phyloP scores from a whole-genome alignment of 345 rosid species.

The Pseudoturritis turrita region DNA sequence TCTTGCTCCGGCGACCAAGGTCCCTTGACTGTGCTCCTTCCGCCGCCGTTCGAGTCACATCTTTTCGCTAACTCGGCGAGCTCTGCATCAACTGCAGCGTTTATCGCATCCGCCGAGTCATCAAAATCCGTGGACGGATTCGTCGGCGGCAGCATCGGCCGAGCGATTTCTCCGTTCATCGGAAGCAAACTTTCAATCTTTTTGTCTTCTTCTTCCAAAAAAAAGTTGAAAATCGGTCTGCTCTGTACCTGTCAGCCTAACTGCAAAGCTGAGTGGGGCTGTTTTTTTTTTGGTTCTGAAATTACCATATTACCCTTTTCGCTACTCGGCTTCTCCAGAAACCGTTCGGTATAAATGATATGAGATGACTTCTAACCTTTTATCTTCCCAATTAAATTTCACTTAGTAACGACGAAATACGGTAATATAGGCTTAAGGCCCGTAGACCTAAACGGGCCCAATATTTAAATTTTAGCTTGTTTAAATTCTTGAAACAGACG shows the following conservation, averaged over 20 bases:
- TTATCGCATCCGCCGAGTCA: background rate
- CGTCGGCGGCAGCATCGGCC: background rate
- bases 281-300: background rate
- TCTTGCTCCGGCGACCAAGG: conserved; percentile 79
- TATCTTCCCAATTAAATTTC: background rate
- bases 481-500: too few species aligned
- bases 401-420: too few species aligned
- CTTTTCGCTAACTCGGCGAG: conserved; percentile 11
- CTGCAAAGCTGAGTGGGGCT: background rate
- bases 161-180: background rate
- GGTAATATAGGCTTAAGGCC: too few species aligned
- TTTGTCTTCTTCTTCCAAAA: background rate
- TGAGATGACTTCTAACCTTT: background rate
- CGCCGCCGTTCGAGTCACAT: conserved; percentile 18
- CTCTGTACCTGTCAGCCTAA: conserved; percentile 1
- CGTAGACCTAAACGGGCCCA: too few species aligned
- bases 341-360: too few species aligned
- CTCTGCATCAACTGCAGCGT: conserved; percentile 16
- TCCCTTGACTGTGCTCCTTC: conserved; percentile 44
- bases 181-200: background rate
- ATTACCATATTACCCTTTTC: conserved; percentile 6
- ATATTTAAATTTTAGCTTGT: too few species aligned
- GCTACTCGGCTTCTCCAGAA: background rate
- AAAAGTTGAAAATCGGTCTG: background rate
- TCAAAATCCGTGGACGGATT: background rate